These are phyloP conservation scores for Phyllosticta ampelicida DNA, from an alignment of 2,329 filamentous ascomycete genomes.

Conservation along the genomic window DNA sequence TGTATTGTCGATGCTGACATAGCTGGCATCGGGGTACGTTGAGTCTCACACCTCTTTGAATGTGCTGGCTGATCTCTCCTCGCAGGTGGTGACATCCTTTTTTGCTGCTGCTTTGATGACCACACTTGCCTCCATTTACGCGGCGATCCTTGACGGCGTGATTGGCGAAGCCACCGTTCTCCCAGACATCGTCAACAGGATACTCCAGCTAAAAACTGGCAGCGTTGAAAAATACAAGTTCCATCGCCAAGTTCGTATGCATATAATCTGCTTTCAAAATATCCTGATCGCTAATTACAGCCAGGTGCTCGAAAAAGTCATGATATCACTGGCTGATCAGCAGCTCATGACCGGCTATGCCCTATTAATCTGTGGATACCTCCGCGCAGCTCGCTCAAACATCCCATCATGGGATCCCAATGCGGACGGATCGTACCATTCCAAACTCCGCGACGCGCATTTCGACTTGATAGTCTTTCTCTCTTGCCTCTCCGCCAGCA, in stretches of 20 bases:
- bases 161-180: background rate
- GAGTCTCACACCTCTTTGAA: background rate
- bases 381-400: conserved; percentile 3
- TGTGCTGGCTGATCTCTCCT: background rate
- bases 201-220: background rate
- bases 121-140: background rate
- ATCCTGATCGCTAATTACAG: background rate
- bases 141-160: background rate
- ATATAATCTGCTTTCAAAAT: background rate
- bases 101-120: background rate
- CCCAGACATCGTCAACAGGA: background rate
- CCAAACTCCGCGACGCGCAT: background rate
- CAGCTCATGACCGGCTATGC: conserved; percentile 24
- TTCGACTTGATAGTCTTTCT: conserved; percentile 20
- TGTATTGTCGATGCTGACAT: background rate
- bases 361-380: conserved; percentile 20
- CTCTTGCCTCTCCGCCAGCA: conserved; percentile 21
- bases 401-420: background rate
- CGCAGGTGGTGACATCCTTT: background rate
- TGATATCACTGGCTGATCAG: conserved; percentile 23
- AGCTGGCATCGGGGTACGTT: background rate
- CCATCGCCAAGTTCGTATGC: background rate
- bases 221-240: background rate
- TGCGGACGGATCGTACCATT: background rate
- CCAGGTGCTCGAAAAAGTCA: conserved; percentile 18